These are phyloP conservation scores for Sophora flavescens DNA, from an alignment of 306 rosid species.

Conservation along the genomic window DNA sequence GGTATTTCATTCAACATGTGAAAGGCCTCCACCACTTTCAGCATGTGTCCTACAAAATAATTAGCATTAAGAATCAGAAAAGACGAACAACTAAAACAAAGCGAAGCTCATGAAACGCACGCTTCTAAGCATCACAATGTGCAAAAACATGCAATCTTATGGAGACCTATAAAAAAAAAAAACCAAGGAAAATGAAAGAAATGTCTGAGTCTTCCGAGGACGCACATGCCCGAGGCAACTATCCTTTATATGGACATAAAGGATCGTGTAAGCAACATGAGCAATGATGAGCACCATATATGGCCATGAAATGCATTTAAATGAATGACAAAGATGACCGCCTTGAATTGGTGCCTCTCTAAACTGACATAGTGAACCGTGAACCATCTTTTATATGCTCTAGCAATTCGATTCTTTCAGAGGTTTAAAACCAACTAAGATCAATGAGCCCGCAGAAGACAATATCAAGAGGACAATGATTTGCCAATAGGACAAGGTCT, in stretches of 20 bases:
- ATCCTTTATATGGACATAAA: constrained; percentile 33
- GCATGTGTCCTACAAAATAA: constrained; percentile 71
- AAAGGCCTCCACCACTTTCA: constrained; percentile 83
- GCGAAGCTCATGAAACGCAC: constrained; percentile 2
- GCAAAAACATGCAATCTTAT: constrained; percentile 16
- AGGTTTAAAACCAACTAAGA: constrained; percentile 14
- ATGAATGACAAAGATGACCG: background rate
- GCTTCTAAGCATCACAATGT: background rate
- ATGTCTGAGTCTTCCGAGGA: constrained; percentile 2
- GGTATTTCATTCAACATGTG: constrained; percentile 73
- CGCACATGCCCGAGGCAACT: constrained; percentile 5
- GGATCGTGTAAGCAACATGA: constrained; percentile 11
- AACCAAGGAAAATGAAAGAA: background rate
- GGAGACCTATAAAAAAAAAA: background rate
- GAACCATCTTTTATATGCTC: constrained; percentile 13
- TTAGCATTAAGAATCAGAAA: constrained; percentile 17
- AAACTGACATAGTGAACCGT: constrained; percentile 10
- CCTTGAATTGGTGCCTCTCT: constrained; percentile 14
- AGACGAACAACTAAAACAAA: background rate
- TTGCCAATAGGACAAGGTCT: constrained; percentile 18
- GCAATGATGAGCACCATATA: background rate
- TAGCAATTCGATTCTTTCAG: constrained; percentile 22
- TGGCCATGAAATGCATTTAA: constrained; percentile 34
- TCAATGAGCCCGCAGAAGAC: constrained; percentile 16
- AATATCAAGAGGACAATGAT: constrained; percentile 16